Conservation (phyloP, 1,284 basidiomycete species). For the Caloboletus firmus region DNA sequence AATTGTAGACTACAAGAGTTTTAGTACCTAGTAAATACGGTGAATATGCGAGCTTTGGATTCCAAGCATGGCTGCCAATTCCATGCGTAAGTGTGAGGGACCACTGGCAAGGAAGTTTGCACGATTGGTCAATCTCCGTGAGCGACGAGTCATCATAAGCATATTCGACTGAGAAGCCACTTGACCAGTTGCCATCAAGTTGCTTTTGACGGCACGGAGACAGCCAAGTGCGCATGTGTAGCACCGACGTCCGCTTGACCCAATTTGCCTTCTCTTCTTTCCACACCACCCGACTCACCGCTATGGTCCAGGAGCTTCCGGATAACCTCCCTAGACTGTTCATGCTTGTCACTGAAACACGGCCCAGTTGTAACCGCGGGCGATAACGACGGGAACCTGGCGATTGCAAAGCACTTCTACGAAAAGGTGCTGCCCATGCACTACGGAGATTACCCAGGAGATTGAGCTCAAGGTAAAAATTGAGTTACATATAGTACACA, state of each 20-base stretch:
- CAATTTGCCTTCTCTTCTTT: constrained; percentile 30
- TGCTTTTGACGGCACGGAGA: constrained; percentile 13
- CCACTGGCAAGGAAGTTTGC: too few species aligned
- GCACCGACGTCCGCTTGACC: constrained; percentile 28
- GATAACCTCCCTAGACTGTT: constrained; percentile 18
- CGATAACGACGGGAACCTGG: constrained; percentile 38
- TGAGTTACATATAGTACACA: constrained; percentile 6
- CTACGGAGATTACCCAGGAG: not conserved
- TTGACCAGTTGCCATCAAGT: constrained; percentile 15
- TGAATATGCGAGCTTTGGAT: too few species aligned
- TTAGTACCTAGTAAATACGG: too few species aligned
- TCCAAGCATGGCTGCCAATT: too few species aligned
- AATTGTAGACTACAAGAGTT: too few species aligned
- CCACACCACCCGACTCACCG: constrained; percentile 16
- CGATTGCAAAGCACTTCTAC: constrained; percentile 29
- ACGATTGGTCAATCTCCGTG: too few species aligned
- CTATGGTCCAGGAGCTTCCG: constrained; percentile 22
- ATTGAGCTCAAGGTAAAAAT: not conserved
- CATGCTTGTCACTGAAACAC: constrained; percentile 27
- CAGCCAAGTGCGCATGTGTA: constrained; percentile 29
- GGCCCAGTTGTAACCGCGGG: constrained; percentile 20
- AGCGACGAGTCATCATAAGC: too few species aligned
- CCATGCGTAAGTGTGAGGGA: too few species aligned
- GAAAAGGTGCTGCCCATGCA: constrained; percentile 16
- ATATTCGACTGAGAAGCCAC: too few species aligned